phyloP scores from a whole-genome alignment of 305 asterid genomes.

The Fraxinus dipetala region DNA sequence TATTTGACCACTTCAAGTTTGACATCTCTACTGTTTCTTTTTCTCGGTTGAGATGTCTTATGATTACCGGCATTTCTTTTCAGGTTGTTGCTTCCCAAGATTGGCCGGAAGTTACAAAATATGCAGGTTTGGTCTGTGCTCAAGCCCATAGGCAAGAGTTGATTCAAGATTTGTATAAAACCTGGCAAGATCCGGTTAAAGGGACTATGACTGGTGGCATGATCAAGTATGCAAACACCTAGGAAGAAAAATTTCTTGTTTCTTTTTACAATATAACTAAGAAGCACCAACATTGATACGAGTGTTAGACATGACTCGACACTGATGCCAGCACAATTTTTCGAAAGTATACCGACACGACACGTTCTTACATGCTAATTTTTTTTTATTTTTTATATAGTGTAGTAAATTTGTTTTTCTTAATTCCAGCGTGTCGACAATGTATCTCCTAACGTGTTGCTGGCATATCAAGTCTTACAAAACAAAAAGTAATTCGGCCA shows the following conservation, averaged over 20 bases:
- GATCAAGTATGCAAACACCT: slow-evolving; percentile 57
- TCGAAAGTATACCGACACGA: background rate
- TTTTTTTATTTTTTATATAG: background rate
- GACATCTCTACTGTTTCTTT: background rate
- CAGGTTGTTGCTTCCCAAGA: slow-evolving; percentile 99
- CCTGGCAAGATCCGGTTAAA: slow-evolving; percentile 83
- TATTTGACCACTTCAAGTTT: background rate
- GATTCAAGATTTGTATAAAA: slow-evolving; percentile 77
- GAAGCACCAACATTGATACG: background rate
- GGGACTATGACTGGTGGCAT: slow-evolving; percentile 92
- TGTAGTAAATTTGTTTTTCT: background rate
- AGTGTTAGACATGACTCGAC: background rate
- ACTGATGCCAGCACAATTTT: background rate
- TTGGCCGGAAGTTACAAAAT: slow-evolving; percentile 95
- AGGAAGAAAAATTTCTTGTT: background rate
- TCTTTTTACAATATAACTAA: background rate
- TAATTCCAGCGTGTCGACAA: background rate
- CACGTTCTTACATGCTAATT: background rate
- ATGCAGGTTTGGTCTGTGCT: slow-evolving; percentile 91
- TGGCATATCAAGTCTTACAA: background rate
- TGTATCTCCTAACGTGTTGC: background rate
- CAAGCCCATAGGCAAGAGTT: slow-evolving; percentile 96
- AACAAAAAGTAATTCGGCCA: background rate
- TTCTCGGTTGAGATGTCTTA: background rate
- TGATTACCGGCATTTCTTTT: background rate